These are phyloP conservation scores for Moelleriella libera DNA, from an alignment of 2,329 filamentous ascomycete species.

Conservation along the genomic window DNA sequence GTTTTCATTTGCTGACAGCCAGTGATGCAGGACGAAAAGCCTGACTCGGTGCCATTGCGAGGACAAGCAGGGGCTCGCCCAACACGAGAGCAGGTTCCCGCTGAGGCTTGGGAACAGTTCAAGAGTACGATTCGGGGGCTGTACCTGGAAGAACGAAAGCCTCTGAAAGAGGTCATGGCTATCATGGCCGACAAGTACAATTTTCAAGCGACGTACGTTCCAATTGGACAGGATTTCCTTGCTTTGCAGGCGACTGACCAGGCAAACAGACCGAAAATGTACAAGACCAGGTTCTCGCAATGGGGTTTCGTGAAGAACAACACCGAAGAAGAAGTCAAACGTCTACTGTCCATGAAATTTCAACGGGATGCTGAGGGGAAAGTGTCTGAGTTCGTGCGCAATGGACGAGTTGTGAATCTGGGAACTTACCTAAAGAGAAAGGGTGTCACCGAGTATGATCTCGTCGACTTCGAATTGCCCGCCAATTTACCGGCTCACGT, in stretches of 20 bases:
- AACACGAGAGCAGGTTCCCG: conserved; percentile 28
- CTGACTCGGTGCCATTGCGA: conserved; percentile 14
- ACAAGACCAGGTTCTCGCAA: conserved; percentile 39
- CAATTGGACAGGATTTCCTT: background rate
- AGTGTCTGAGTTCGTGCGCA: conserved; percentile 36
- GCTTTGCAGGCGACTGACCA: conserved; percentile 6
- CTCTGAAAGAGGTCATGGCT: conserved; percentile 35
- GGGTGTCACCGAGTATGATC: conserved; percentile 36
- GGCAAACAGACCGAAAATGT: conserved; percentile 33
- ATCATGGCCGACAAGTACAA: conserved; percentile 34
- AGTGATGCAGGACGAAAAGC: conserved; percentile 11
- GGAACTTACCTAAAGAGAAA: conserved; percentile 38
- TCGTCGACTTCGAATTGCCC: conserved; percentile 29
- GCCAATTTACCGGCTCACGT: conserved; percentile 27
- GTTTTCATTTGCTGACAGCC: background rate
- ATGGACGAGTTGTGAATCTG: conserved; percentile 35
- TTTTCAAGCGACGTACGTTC: conserved; percentile 33
- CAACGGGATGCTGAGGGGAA: conserved; percentile 38
- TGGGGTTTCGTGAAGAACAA: conserved; percentile 43
- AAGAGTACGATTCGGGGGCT: conserved; percentile 29
- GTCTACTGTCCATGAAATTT: conserved; percentile 35
- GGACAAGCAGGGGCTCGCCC: conserved; percentile 18
- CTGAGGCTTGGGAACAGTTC: conserved; percentile 31
- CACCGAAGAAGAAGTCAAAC: conserved; percentile 37
- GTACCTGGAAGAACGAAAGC: conserved; percentile 34